A percentile compares a stretch with the other conserved stretches of the same genome.
Conservation (phyloP, 352 stramenopile genomes). For the Pythium insidiosum region DNA sequence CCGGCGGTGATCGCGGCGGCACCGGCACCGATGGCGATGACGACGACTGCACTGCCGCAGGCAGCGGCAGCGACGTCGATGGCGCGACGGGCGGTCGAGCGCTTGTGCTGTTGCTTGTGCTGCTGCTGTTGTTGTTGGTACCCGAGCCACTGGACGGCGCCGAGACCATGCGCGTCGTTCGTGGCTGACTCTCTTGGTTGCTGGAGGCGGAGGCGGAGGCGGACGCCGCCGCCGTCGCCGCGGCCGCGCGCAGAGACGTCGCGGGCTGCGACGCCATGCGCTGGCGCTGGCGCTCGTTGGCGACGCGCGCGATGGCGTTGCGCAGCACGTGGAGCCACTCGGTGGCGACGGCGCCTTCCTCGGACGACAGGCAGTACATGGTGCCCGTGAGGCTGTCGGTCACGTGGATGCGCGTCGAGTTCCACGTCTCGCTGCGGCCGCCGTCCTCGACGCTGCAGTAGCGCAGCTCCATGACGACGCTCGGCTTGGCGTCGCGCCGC, state of each 20-base stretch:
- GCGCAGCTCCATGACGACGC: slow-evolving; percentile 62
- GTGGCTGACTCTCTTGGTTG: too few relatives aligned
- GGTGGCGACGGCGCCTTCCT: slow-evolving; percentile 45
- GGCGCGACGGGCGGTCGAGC: slow-evolving; percentile 7
- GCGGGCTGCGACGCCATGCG: slow-evolving; percentile 5
- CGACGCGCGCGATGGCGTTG: slow-evolving; percentile 27
- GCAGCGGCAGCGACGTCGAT: slow-evolving; percentile 9
- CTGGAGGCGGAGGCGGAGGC: too few relatives aligned
- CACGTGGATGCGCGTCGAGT: slow-evolving; percentile 72
- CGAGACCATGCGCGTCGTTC: too few relatives aligned
- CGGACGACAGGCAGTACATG: slow-evolving; percentile 69
- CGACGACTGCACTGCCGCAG: too few relatives aligned
- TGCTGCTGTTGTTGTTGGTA: not conserved
- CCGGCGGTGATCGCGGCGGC: too few relatives aligned
- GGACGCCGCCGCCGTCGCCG: not conserved
- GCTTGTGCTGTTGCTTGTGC: not conserved
- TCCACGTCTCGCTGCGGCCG: slow-evolving; percentile 72
- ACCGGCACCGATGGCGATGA: too few relatives aligned
- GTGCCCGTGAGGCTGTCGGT: slow-evolving; percentile 56
- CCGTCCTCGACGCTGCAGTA: slow-evolving; percentile 70
- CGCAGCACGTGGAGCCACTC: slow-evolving; percentile 61
- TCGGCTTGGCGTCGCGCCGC: slow-evolving; percentile 55
- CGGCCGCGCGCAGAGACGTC: not conserved
- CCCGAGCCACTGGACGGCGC: not conserved
- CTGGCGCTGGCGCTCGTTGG: slow-evolving; percentile 2